These are phyloP conservation scores for Wickerhamomyces rabaulensis DNA, from an alignment of 805 yeast genomes.

Conservation along the genomic window DNA sequence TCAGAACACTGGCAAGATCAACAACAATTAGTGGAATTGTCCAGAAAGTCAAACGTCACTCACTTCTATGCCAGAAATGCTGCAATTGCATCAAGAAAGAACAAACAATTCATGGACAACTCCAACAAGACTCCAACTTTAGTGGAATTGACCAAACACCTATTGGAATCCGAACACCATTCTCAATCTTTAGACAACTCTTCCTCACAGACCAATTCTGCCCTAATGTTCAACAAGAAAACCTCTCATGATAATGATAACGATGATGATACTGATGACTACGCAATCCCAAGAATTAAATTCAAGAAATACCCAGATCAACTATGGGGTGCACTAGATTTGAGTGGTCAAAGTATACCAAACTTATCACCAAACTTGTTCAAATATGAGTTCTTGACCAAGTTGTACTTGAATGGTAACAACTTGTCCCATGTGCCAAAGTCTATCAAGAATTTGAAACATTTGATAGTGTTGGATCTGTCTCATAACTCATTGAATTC, in stretches of 20 bases:
- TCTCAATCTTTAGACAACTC: conserved; percentile 11
- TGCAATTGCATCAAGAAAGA: conserved; percentile 55
- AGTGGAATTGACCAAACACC: conserved; percentile 35
- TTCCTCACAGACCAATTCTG: conserved; percentile 11
- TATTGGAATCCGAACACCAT: conserved; percentile 24
- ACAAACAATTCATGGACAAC: conserved; percentile 19
- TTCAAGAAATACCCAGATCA: conserved; percentile 52
- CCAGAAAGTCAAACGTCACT: conserved; percentile 62
- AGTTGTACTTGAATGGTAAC: conserved; percentile 84
- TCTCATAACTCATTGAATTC: conserved; percentile 68
- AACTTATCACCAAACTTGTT: conserved; percentile 69
- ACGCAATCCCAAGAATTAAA: conserved; percentile 63
- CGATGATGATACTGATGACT: conserved; percentile 39
- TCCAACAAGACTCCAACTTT: conserved; percentile 23
- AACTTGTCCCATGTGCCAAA: conserved; percentile 64
- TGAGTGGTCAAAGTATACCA: conserved; percentile 82
- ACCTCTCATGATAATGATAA: conserved; percentile 34
- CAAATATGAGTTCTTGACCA: conserved; percentile 78
- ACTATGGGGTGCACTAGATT: conserved; percentile 90
- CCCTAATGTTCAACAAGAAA: conserved; percentile 34
- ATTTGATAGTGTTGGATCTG: conserved; percentile 77
- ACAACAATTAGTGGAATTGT: conserved; percentile 61
- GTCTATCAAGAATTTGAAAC: conserved; percentile 59
- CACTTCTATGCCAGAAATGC: conserved; percentile 83
- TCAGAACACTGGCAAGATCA: conserved; percentile 76